phyloP scores from a whole-genome alignment of 306 rosid species.

The Prunus davidiana region DNA sequence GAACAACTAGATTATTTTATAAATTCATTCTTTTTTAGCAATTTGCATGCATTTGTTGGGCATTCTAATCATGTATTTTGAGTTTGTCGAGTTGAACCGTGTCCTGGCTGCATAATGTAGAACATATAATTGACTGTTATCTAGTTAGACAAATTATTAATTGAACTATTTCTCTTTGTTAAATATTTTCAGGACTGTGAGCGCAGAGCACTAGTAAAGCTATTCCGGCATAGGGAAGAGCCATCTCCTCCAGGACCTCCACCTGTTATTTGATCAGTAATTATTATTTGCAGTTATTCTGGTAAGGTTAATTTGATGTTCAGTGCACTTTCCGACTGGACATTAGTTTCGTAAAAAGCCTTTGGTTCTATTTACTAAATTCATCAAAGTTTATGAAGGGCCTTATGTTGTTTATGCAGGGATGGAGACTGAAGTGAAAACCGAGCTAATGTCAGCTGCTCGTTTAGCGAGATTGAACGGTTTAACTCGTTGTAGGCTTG shows the following conservation, averaged over 20 bases:
- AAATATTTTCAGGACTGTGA: constrained; percentile 74
- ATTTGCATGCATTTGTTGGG: no score
- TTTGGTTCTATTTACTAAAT: no score
- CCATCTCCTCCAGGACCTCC: constrained; percentile 33
- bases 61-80: no score
- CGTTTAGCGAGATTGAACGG: neutral
- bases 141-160: no score
- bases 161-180: neutral
- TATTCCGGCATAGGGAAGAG: constrained; percentile 65
- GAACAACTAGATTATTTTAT: no score
- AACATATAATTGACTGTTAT: neutral
- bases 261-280: constrained; percentile 32
- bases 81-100: no score
- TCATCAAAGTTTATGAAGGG: neutral
- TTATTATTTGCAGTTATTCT: constrained; percentile 12
- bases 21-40: no score
- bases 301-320: constrained; percentile 18
- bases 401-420: neutral
- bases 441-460: neutral
- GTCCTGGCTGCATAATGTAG: no score
- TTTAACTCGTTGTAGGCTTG: neutral
- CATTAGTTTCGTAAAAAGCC: no score
- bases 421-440: neutral
- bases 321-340: no score
- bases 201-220: constrained; percentile 80